These are phyloP conservation scores for Fusarium sterilihyphosum DNA, from an alignment of 2,329 filamentous ascomycete species.

Conservation along the genomic window DNA sequence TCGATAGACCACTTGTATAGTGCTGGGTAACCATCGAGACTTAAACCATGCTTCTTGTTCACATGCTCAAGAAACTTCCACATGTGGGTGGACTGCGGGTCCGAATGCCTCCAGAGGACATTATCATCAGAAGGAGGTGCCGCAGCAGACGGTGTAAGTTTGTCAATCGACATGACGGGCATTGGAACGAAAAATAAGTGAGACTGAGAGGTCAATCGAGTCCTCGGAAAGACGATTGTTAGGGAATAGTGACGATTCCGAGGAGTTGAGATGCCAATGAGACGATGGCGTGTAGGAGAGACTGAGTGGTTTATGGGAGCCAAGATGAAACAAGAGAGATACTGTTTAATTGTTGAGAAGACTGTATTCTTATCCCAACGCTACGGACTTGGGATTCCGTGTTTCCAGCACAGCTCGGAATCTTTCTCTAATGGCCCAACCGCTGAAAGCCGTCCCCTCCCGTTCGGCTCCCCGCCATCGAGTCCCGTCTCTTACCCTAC, in stretches of 20 bases:
- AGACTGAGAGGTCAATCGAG: background rate
- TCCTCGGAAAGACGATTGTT: slow-evolving; percentile 6
- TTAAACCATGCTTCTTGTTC: slow-evolving; percentile 72
- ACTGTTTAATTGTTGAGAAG: slow-evolving; percentile 9
- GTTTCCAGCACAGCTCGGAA: slow-evolving; percentile 25
- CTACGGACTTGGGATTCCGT: slow-evolving; percentile 28
- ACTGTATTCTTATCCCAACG: slow-evolving; percentile 13
- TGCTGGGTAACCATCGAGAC: slow-evolving; percentile 74
- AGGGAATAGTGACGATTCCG: slow-evolving; percentile 15
- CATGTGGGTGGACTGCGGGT: slow-evolving; percentile 75
- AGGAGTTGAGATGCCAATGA: slow-evolving; percentile 2
- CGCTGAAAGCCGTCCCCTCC: slow-evolving; percentile 43
- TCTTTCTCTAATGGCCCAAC: slow-evolving; percentile 24
- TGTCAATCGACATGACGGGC: slow-evolving; percentile 42
- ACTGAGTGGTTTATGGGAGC: background rate
- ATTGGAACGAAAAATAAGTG: slow-evolving; percentile 15
- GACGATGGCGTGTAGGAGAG: background rate
- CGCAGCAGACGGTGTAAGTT: slow-evolving; percentile 33
- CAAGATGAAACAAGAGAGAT: slow-evolving; percentile 1
- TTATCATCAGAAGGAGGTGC: slow-evolving; percentile 38
- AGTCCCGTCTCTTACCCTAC: slow-evolving; percentile 15
- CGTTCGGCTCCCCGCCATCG: slow-evolving; percentile 33
- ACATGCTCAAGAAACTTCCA: slow-evolving; percentile 76
- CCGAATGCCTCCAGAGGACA: slow-evolving; percentile 77
- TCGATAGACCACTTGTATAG: slow-evolving; percentile 88